Evolutionary conservation across 1,284 basidiomycete species (phyloP), one percentile per base, ranked within the genome.

Genomic region (Sporisorium iseilematis-ciliati): DNA sequence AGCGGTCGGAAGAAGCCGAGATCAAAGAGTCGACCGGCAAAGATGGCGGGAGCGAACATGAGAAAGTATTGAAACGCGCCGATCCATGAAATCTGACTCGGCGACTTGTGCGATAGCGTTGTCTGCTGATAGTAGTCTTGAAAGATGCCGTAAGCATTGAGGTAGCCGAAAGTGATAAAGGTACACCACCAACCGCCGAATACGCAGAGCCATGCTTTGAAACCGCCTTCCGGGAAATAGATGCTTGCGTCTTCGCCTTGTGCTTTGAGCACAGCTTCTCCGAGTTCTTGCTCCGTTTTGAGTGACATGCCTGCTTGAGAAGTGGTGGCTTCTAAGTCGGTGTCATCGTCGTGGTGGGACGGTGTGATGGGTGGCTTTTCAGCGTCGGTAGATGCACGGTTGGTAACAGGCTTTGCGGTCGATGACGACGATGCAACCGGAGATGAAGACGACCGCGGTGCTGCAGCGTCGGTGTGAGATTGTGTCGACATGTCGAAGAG

Each of bases 61-160:
- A 80, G 70, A 33, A 71, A 80, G 45, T 70, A 69, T 49, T 80
- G 73, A 45, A 80, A 65, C 1, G 73, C 67, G 12, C 76, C 78
- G 18, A 80, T 80, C 76, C 76, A 80, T 6, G 76, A 38, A 16
- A 80, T 72, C 25, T 68, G 64, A 21, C 63, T 70, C 0, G 73
- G 58, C 21, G 64, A 59, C 54, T 71, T 57, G 53, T 77, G 61
- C 21, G 67, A 53, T 33, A 77, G 73, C 7, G 62, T 64, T 7
- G 57, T 58, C 12, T 45, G 35, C 29, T 76, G 59, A 31, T 78
- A 78, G 55, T 78, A 78, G 29, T 72, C 61, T 21, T 79, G 75
- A 41, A 65, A 78, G 43, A 74, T 67, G 7, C 78, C 78, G 51
- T 77, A 81, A 20, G 71, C 50, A 57, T 81, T 81, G 42, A 75